Conservation (phyloP, 345 rosid species). For the Heritiera littoralis region DNA sequence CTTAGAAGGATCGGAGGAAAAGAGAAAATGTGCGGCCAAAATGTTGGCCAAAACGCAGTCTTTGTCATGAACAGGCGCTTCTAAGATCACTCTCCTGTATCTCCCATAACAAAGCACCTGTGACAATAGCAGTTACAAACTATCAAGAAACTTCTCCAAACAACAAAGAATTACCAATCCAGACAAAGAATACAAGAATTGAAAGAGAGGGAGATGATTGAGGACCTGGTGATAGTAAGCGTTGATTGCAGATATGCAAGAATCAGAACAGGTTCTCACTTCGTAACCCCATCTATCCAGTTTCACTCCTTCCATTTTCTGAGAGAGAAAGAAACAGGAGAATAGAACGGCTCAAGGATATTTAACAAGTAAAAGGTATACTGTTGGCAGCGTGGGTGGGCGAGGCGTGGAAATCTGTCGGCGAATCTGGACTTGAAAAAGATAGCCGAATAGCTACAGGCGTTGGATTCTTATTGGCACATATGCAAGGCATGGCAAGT, state of each 20-base stretch:
- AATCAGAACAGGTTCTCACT: constrained; percentile 61
- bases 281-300: constrained; percentile 79
- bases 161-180: neutral
- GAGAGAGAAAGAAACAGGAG: neutral
- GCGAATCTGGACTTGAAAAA: neutral
- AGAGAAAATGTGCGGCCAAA: constrained; percentile 75
- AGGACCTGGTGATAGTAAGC: constrained; percentile 69
- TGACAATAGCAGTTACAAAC: constrained; percentile 8
- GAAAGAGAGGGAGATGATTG: neutral
- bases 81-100: constrained; percentile 56
- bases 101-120: constrained; percentile 80
- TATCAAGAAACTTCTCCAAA: neutral
- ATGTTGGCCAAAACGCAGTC: constrained; percentile 75
- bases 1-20: constrained; percentile 44
- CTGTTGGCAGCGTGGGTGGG: neutral
- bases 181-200: neutral
- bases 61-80: constrained; percentile 59
- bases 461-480: neutral
- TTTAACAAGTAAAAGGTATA: neutral
- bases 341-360: too few species aligned
- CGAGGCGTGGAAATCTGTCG: neutral
- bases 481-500: neutral
- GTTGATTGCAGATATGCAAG: constrained; percentile 67
- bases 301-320: constrained; percentile 48
- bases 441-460: neutral